Percentiles rank a stretch among this genome's conserved stretches.
These are phyloP conservation scores for Ceratobasidium papillatum DNA, from an alignment of 1,284 basidiomycete genomes.

Conservation along the genomic window DNA sequence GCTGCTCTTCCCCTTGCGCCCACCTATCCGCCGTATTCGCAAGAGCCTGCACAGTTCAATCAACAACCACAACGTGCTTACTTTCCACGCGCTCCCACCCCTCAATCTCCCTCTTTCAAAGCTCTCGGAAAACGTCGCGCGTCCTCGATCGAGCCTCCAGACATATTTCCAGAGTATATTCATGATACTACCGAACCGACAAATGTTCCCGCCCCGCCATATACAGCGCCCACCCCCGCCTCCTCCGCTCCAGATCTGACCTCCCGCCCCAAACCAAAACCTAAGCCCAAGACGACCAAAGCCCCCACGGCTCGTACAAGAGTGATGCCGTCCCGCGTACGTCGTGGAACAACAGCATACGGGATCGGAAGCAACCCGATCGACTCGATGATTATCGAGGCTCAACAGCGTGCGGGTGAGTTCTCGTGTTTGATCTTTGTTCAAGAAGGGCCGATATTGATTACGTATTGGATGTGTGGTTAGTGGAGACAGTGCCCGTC, in stretches of 20 bases:
- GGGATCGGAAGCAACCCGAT: constrained; percentile 74
- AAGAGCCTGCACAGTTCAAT: background rate
- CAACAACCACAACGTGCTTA: background rate
- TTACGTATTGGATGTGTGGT: constrained; percentile 37
- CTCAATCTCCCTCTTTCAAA: constrained; percentile 37
- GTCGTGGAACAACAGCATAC: constrained; percentile 69
- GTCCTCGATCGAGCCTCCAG: constrained; percentile 20
- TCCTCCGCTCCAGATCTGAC: background rate
- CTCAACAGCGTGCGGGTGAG: constrained; percentile 77
- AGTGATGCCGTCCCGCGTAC: constrained; percentile 78
- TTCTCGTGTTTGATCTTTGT: constrained; percentile 21
- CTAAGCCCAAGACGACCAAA: constrained; percentile 40
- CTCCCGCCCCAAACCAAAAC: constrained; percentile 8
- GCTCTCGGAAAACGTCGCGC: constrained; percentile 42
- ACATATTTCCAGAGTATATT: background rate
- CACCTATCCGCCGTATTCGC: background rate
- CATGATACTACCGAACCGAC: constrained; percentile 1
- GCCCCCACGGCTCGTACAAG: constrained; percentile 62
- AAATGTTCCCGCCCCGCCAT: constrained; percentile 11
- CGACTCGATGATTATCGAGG: constrained; percentile 85
- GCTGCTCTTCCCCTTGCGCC: background rate
- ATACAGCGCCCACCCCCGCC: background rate
- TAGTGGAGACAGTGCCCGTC: constrained; percentile 75
- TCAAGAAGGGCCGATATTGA: background rate
- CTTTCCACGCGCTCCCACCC: background rate